Evolutionary conservation across 2,329 filamentous ascomycete genomes (phyloP), one percentile per base, ranked within the genome.

Genomic region (Scedosporium aurantiacum): DNA sequence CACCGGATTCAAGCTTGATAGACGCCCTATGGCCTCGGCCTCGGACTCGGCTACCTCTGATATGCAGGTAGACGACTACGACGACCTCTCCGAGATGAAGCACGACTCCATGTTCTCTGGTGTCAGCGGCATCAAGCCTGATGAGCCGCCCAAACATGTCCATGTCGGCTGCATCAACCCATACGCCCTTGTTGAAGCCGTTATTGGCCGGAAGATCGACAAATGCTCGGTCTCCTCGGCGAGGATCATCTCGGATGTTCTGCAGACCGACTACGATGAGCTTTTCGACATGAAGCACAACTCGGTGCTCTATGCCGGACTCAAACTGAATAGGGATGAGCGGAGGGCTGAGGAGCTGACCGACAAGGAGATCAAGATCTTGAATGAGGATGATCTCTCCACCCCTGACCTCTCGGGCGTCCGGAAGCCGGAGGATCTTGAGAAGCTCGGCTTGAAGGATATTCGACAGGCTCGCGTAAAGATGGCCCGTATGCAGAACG

Each of bases 201-300:
- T 78, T 60, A 66, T 78, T 32, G 74, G 75, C 61, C 73, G 75
- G 61, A 73, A 69, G 60, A 69, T 78, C 21, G 72, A 78, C 65
- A 68, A 70, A n/a, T 64, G 66, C 55, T 74, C 73, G 28, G 66
- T 71, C 21, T 67, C 67, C 21, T 67, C 71, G 0, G 67, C 71
- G 23, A 66, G 67, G 14, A 70, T 79, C 61, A 65, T 79, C 28
- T 70, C 73, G 56, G 74, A 74, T 58, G 71, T 76, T 32, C 70
- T 78, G 25, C 75, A 78, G 68, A 78, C 75, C 18, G 75, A 78
- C 66, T 78, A 78, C 61, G 73, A 77, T 57, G 76, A 78, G 68
- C 73, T 78, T 52, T 78, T 78, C 58, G 76, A 78, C 67, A 68
- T 77, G 71, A 75, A 73, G 65, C 72, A 76, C 65, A 60, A 67